These are phyloP conservation scores for Ligustrum vulgare DNA, from an alignment of 257 asterid species.

Conservation along the genomic window DNA sequence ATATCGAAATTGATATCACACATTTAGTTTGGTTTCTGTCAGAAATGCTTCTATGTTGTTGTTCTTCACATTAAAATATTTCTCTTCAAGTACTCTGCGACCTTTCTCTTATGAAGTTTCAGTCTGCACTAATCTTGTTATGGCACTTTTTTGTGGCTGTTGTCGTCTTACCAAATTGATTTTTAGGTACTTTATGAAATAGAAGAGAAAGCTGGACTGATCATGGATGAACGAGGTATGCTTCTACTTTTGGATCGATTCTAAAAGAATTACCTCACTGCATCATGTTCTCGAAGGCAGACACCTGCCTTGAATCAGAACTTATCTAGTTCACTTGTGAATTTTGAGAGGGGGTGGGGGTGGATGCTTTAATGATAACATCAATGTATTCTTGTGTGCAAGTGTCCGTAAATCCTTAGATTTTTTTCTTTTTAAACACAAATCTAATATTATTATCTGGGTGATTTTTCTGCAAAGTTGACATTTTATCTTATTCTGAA, in stretches of 20 bases:
- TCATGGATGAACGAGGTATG: conserved; percentile 92
- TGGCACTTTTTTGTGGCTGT: neutral
- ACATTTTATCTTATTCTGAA: neutral
- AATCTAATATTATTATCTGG: neutral
- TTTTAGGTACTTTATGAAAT: conserved; percentile 77
- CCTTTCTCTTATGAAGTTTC: neutral
- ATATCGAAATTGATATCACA: too few species aligned
- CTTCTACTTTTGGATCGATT: conserved; percentile 7
- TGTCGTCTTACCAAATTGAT: conserved; percentile 9
- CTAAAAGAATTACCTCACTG: neutral
- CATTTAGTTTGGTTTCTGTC: too few species aligned
- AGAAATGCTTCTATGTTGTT: neutral
- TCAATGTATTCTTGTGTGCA: neutral
- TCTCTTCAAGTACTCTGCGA: conserved; percentile 5
- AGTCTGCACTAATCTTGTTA: neutral
- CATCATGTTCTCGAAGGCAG: neutral
- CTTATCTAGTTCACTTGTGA: neutral
- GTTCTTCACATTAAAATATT: neutral
- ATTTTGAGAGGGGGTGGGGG: neutral
- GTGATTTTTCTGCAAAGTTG: neutral
- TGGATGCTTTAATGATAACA: neutral
- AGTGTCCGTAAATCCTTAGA: neutral
- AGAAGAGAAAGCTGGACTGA: conserved; percentile 74
- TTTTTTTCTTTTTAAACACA: neutral
- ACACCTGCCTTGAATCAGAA: neutral